Evolutionary conservation across 768 basidiomycete species (phyloP).

Genomic region (Tubosaeta sp.): DNA sequence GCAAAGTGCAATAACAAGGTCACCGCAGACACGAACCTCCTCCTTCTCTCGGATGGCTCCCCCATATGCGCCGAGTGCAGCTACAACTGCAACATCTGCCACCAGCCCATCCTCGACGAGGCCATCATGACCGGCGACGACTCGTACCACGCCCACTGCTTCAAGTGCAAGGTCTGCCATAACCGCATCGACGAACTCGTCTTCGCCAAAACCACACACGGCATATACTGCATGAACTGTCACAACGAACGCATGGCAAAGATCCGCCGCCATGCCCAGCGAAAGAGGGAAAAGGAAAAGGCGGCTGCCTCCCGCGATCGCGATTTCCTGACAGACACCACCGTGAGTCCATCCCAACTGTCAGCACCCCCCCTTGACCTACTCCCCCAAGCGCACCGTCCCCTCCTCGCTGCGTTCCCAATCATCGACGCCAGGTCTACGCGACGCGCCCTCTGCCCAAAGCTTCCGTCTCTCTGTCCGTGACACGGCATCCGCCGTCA

Average conservation of each 20-base stretch:
- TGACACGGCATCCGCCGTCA: slow-evolving; percentile 7
- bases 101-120: slow-evolving; percentile 92
- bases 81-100: slow-evolving; percentile 94
- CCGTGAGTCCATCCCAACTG: slow-evolving; percentile 33
- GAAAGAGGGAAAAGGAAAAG: slow-evolving; percentile 66
- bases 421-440: slow-evolving; percentile 19
- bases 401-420: slow-evolving; percentile 20
- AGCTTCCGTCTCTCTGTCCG: slow-evolving; percentile 15
- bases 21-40: slow-evolving; percentile 94
- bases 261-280: slow-evolving; percentile 87
- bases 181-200: slow-evolving; percentile 96
- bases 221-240: slow-evolving; percentile 98
- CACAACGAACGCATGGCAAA: slow-evolving; percentile 97
- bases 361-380: neutral
- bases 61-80: slow-evolving; percentile 94
- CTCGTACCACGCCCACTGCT: slow-evolving; percentile 97
- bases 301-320: slow-evolving; percentile 28
- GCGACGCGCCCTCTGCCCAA: slow-evolving; percentile 22
- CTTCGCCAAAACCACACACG: slow-evolving; percentile 96
- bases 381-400: neutral
- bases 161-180: slow-evolving; percentile 94
- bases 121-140: slow-evolving; percentile 99
- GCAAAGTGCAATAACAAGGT: slow-evolving; percentile 93
- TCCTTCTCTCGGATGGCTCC: slow-evolving; percentile 94
- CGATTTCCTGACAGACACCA: slow-evolving; percentile 34